Conservation (phyloP, 2,329 filamentous ascomycete species). For the Trichothecium sympodiale region DNA sequence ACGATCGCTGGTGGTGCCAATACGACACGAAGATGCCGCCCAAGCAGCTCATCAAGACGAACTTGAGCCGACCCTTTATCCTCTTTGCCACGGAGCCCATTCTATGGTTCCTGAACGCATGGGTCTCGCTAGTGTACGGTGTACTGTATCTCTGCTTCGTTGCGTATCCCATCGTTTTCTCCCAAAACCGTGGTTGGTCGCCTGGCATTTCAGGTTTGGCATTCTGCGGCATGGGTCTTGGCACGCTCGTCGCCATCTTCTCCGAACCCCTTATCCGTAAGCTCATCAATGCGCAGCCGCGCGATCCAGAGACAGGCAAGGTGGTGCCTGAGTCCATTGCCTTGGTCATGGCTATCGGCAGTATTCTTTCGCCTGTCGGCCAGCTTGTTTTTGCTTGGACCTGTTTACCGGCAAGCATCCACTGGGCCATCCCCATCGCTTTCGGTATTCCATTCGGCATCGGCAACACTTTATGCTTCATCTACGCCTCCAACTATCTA, state of each 20-base stretch:
- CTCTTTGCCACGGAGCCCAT: conserved; percentile 78
- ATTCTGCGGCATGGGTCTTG: conserved; percentile 60
- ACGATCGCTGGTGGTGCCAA: conserved; percentile 65
- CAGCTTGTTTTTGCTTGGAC: conserved; percentile 88
- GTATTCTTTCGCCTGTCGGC: conserved; percentile 62
- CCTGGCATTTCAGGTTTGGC: conserved; percentile 63
- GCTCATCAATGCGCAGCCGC: conserved; percentile 66
- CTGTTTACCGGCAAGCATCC: conserved; percentile 62
- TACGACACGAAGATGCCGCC: conserved; percentile 65
- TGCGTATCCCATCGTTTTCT: conserved; percentile 79
- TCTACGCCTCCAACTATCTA: conserved; percentile 73
- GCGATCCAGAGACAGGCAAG: conserved; percentile 64
- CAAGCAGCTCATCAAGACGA: conserved; percentile 58
- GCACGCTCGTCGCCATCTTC: conserved; percentile 49
- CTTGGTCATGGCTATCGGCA: conserved; percentile 66
- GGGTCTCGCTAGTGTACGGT: conserved; percentile 75
- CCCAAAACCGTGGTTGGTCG: conserved; percentile 63
- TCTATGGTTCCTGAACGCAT: conserved; percentile 54
- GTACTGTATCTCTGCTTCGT: conserved; percentile 87
- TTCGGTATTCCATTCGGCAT: conserved; percentile 71
- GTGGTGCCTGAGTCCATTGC: conserved; percentile 72
- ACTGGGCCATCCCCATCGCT: conserved; percentile 70
- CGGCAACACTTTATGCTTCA: conserved; percentile 70
- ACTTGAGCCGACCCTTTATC: conserved; percentile 65
- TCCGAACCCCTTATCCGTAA: conserved; percentile 62